Evolutionary conservation across 352 stramenopile genomes (phyloP), one percentile per base, ranked within the genome.

Genomic region (Globisporangium paroecandrum): DNA sequence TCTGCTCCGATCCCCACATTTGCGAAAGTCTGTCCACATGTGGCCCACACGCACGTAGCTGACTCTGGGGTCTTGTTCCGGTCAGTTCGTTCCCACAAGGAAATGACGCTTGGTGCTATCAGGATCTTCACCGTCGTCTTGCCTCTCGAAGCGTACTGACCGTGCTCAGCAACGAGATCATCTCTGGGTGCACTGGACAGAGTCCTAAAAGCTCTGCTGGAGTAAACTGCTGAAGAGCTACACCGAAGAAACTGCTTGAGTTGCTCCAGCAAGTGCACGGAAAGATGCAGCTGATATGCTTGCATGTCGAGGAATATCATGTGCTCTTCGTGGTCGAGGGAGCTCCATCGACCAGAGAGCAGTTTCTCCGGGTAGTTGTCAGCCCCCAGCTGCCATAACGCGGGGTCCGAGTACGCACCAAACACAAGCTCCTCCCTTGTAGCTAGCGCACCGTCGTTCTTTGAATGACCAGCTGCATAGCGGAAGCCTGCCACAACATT

Each of bases 361-460:
- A 93, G 36, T 38, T 89, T 91, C 25, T 93, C 82, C 15, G 82
- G 81, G 43, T 88, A 88, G 29, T 89, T 94, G 18, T 90, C 83
- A 13, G 89, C 77, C 43, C 73, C 69, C 10, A 92, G 51, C 70
- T 93, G 85, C 87, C 87, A 95, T 41, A 87, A 65, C 24, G 69
- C 77, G 64, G 87, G 87, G 53, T 95, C 87, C 18, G 67, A 75
- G 68, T 85, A 80, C 7, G 77, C 79, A 15, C 83, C 87, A 70
- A 93, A 83, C 1, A 95, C 65, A 18, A 94, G 77, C 69, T 89
- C 73, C 81, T 95, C 87, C 3, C 58, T 67, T 20, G 65, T 55
- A 36, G 27, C 38, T 24, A 64, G 13, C 1, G 24, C 12, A 22
- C 46, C 6, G 5, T n/a, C 20, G 3, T n/a, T 15, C 3, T 22